phyloP scores from a whole-genome alignment of 1,284 basidiomycete genomes.

The Melampsora occidentalis region DNA sequence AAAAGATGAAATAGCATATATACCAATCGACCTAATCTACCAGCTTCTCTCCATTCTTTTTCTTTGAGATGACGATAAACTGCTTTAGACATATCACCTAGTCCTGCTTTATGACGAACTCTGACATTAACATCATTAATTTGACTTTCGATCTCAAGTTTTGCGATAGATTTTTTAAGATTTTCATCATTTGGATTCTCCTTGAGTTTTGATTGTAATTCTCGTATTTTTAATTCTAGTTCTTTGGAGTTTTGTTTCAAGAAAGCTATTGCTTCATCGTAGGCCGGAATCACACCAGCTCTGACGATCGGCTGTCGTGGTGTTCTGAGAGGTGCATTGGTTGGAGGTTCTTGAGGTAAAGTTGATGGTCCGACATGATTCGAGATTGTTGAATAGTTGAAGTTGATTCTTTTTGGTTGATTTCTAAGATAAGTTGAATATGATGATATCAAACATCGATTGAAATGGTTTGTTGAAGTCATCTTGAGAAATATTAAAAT shows the following conservation, averaged over 20 bases:
- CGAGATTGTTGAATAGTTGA: neutral
- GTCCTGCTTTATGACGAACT: neutral
- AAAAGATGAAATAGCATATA: slow-evolving; percentile 50
- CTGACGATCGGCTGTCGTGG: neutral
- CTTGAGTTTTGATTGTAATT: neutral
- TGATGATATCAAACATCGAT: no score
- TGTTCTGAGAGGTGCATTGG: neutral
- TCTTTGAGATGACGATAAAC: slow-evolving; percentile 78
- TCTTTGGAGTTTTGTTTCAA: neutral
- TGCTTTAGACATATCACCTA: slow-evolving; percentile 58
- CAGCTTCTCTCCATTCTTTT: slow-evolving; percentile 78
- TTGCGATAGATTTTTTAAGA: slow-evolving; percentile 12
- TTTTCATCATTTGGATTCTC: neutral
- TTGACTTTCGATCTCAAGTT: slow-evolving; percentile 32
- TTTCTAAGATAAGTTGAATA: no score
- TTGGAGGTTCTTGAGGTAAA: neutral
- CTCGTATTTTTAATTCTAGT: neutral
- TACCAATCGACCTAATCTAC: slow-evolving; percentile 76
- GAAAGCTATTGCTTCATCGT: slow-evolving; percentile 8
- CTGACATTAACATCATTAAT: slow-evolving; percentile 35
- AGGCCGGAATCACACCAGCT: neutral
- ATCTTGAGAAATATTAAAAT: no score
- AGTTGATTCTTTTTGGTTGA: no score
- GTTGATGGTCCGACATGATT: neutral
- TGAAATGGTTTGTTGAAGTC: no score